phyloP scores from a whole-genome alignment of 2,329 filamentous ascomycete species.

The Botrytis fabae region DNA sequence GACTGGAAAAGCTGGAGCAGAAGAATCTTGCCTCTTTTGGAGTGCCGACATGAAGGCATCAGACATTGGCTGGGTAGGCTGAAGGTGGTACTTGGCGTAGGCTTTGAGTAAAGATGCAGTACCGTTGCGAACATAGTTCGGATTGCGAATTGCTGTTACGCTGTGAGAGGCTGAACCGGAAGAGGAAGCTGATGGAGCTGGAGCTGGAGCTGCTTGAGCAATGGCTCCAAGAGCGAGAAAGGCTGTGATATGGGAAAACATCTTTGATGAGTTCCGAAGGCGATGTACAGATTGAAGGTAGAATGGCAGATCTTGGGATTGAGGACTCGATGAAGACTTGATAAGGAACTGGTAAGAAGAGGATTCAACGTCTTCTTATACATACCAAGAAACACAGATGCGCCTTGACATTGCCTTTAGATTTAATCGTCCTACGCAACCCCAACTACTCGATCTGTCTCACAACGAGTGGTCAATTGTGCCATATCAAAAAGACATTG shows the following conservation, averaged over 20 bases:
- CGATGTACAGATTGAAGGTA: slow-evolving; percentile 22
- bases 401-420: background rate
- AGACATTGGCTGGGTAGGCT: slow-evolving; percentile 35
- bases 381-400: slow-evolving; percentile 8
- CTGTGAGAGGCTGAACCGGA: slow-evolving; percentile 27
- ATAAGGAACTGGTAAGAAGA: slow-evolving; percentile 24
- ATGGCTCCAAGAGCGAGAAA: slow-evolving; percentile 34
- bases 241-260: slow-evolving; percentile 34
- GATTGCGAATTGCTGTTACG: slow-evolving; percentile 37
- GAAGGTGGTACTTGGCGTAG: slow-evolving; percentile 39
- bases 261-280: slow-evolving; percentile 25
- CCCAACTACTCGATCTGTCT: background rate
- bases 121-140: slow-evolving; percentile 37
- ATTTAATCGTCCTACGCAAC: background rate
- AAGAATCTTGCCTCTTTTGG: slow-evolving; percentile 38
- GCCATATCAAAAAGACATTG: background rate
- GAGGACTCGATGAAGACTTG: slow-evolving; percentile 10
- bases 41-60: slow-evolving; percentile 30
- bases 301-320: slow-evolving; percentile 16
- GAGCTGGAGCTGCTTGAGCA: slow-evolving; percentile 32
- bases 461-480: background rate
- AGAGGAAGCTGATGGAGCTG: background rate
- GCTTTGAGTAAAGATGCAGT: slow-evolving; percentile 39
- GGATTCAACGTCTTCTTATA: slow-evolving; percentile 31
- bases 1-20: slow-evolving; percentile 30